These are phyloP conservation scores for Chaetothyriales sp. DNA, from an alignment of 2,329 filamentous ascomycete genomes.

Conservation along the genomic window DNA sequence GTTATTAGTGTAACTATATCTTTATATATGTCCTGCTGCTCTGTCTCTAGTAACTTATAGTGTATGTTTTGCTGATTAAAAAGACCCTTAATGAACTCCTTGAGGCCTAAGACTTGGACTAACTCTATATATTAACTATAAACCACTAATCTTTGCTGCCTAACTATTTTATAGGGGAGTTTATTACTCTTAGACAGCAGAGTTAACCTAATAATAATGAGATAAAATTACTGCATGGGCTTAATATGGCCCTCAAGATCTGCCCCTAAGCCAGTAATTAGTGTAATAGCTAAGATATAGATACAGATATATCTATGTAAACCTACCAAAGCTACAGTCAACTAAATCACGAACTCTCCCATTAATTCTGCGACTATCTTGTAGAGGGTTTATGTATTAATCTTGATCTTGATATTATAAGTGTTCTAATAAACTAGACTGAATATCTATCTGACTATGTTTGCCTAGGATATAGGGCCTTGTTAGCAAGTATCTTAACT, in stretches of 20 bases:
- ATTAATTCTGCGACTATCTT: background rate
- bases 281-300: background rate
- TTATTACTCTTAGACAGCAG: background rate
- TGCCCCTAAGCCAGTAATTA: conserved; percentile 22
- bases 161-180: background rate
- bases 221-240: conserved; percentile 19
- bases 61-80: conserved; percentile 37
- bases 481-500: too few species aligned
- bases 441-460: too few species aligned
- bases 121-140: conserved; percentile 23
- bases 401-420: too few species aligned
- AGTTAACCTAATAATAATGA: background rate
- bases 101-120: conserved; percentile 32
- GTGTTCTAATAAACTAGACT: too few species aligned
- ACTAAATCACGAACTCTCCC: background rate
- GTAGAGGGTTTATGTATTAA: too few species aligned
- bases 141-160: background rate
- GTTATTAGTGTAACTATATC: conserved; percentile 20
- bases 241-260: conserved; percentile 25
- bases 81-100: conserved; percentile 33
- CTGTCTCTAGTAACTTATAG: conserved; percentile 38
- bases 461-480: too few species aligned
- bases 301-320: background rate
- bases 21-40: conserved; percentile 36
- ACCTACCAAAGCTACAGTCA: background rate